Base-by-base conservation (phyloP, 352 stramenopile genomes). In the Phytophthora brassicae region DNA sequence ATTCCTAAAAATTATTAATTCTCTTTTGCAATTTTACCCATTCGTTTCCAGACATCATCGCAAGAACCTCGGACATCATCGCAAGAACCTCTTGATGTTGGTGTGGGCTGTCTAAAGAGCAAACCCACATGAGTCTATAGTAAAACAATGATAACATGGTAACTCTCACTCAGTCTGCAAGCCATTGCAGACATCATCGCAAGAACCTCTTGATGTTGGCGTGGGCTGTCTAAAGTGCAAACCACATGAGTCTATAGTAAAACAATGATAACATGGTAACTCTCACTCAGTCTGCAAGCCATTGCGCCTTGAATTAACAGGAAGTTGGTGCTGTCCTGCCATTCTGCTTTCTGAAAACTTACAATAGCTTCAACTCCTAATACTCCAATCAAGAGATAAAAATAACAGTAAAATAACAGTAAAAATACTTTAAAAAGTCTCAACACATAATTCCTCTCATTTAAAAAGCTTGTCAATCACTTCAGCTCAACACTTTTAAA, bases 11-110 rank as follows among this genome's bases (percentile, higher is more conserved):
- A n/a, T n/a, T n/a, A n/a, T n/a, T n/a, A n/a, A n/a, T n/a, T n/a
- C n/a, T n/a, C n/a, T n/a, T n/a, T n/a, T 26, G 20, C 19, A 17
- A 3, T 56, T 59, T 12, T 29, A 81, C 74, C 64, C 74, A 84
- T 84, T 61, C 72, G 69, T 51, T 79, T 80, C 28, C 70, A 66
- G 14, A 84, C 54, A 19, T 84, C 72, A 20, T 79, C 69, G 0
- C 62, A 75, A 33, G 66, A 67, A 14, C 66, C 58, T 56, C 64
- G 64, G 14, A 84, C 54, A 19, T 84, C 72, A 20, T 79, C 69
- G 0, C 62, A 75, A 33, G 66, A 67, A 14, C 66, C 58, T 56
- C 64, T 58, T 12, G 49, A 31, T 22, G 58, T 16, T 4, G 39
- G 19, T 26, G 48, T 24, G 16, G 47, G 29, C 36, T 64, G 64